Evolutionary conservation across 495 filamentous ascomycete species (phyloP), one percentile per base, ranked within the genome.

Genomic region (Neurospora sp.): DNA sequence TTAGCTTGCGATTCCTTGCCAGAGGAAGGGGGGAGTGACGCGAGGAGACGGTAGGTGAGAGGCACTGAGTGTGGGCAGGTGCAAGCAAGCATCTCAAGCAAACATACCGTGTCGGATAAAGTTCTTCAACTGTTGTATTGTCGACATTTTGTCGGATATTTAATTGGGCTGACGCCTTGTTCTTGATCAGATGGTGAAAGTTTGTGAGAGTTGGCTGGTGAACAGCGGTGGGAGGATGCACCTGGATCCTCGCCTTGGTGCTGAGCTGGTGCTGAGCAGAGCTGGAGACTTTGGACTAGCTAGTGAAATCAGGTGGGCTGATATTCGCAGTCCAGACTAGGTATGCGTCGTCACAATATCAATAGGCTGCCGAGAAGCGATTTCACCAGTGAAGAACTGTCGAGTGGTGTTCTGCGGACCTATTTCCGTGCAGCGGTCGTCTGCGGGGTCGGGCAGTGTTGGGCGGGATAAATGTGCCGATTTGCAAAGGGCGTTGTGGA

Each of bases 91-190:
- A 68, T 38, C 53, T 70, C 59, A 72, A 41, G 35, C 73, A 31
- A 68, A 74, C 84, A 70, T 82, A 88, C 94, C 95, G 85, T 98
- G 96, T 72, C 96, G 93, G 83, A 99, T 96, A 82, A 99, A 95
- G 83, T 98, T 99, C 84, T 99, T 97, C 72, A 99, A 77, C 75
- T 86, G 84, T 69, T 86, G 85, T 85, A 95, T 93, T 70, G 92
- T 93, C 78, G 91, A 91, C 91, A 93, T 93, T 73, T 71, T 85
- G 76, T 71, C 73, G 27, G 59, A 53, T 35, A 65, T 40, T 40
- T 35, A 38, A 40, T 41, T 12, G 3, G n/a, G 38, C 65, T 27
- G 48, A 59, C 48, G 41, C 39, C 48, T 46, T 48, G 39, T 59
- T 68, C 70, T 71, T 22, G 39, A 71, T 72, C 1, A 41, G 53